Conservation (phyloP, 202 grass and related monocot species). For the Cymbopogon flexuosus region DNA sequence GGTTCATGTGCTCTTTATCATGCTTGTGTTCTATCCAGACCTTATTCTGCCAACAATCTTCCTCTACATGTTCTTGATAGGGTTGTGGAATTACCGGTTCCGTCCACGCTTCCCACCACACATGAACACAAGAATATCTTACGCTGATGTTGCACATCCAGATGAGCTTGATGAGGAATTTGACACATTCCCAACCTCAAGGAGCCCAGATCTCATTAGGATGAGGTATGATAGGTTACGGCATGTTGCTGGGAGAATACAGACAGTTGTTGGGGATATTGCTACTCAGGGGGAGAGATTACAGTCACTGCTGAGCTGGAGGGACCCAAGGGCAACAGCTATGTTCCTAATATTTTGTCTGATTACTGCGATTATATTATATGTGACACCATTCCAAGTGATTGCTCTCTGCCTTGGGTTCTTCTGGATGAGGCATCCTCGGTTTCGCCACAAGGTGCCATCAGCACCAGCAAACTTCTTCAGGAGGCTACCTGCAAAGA, state of each 20-base stretch:
- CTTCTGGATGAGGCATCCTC: conserved; percentile 85
- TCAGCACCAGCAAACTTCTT: conserved; percentile 63
- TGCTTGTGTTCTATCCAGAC: conserved; percentile 82
- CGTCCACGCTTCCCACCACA: conserved; percentile 71
- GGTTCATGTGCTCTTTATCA: conserved; percentile 76
- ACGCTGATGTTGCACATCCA: conserved; percentile 46
- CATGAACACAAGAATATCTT: conserved; percentile 76
- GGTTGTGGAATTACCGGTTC: conserved; percentile 70
- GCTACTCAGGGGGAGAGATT: conserved; percentile 93
- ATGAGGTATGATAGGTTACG: conserved; percentile 84
- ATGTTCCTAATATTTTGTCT: conserved; percentile 89
- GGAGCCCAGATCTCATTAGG: conserved; percentile 43
- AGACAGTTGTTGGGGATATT: conserved; percentile 68
- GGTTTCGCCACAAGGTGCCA: conserved; percentile 65
- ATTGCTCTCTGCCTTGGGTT: conserved; percentile 54
- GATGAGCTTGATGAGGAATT: conserved; percentile 97
- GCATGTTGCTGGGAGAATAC: conserved; percentile 52
- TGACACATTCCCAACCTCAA: conserved; percentile 65
- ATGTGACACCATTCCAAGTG: conserved; percentile 59
- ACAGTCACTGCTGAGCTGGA: conserved; percentile 82
- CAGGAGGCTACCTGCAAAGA: conserved; percentile 76
- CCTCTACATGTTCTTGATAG: conserved; percentile 89
- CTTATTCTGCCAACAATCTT: conserved; percentile 78
- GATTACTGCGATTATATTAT: conserved; percentile 48
- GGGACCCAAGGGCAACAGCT: conserved; percentile 79